Percentiles rank a stretch among this genome's conserved stretches.
Conservation (phyloP, 306 rosid species). For the Malus sylvestris region DNA sequence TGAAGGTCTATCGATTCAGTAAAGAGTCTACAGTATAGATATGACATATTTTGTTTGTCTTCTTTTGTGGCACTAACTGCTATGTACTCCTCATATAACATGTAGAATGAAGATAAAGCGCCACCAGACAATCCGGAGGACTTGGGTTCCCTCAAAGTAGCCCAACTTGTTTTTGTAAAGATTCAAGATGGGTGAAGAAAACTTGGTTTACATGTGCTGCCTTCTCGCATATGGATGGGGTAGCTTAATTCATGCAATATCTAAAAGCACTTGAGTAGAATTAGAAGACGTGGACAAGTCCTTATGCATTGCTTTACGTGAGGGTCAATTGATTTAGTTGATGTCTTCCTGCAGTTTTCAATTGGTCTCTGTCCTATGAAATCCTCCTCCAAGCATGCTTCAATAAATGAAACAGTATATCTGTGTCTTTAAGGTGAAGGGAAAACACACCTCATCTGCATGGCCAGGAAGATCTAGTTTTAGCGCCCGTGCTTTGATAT, state of each 20-base stretch:
- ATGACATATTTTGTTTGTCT: not conserved
- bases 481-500: constrained; percentile 64
- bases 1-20: not conserved
- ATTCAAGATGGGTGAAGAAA: not conserved
- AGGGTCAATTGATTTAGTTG: not conserved
- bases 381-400: not conserved
- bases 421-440: not conserved
- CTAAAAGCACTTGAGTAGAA: not conserved
- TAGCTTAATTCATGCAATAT: not conserved
- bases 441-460: constrained; percentile 65
- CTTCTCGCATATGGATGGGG: not conserved
- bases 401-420: not conserved
- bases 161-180: not conserved
- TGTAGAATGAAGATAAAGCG: not conserved
- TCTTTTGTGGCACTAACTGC: not conserved
- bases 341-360: not conserved
- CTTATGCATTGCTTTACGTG: not conserved
- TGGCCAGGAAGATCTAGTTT: constrained; percentile 98
- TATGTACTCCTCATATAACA: not conserved
- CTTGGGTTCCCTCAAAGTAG: not conserved
- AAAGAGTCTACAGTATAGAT: not conserved
- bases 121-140: not conserved
- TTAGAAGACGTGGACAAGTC: not conserved
- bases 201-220: not conserved
- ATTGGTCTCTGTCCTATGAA: not conserved